Evolutionary conservation across 805 yeast genomes (phyloP), one percentile per base, ranked within the genome.

Genomic region (Myxozyma geophila): DNA sequence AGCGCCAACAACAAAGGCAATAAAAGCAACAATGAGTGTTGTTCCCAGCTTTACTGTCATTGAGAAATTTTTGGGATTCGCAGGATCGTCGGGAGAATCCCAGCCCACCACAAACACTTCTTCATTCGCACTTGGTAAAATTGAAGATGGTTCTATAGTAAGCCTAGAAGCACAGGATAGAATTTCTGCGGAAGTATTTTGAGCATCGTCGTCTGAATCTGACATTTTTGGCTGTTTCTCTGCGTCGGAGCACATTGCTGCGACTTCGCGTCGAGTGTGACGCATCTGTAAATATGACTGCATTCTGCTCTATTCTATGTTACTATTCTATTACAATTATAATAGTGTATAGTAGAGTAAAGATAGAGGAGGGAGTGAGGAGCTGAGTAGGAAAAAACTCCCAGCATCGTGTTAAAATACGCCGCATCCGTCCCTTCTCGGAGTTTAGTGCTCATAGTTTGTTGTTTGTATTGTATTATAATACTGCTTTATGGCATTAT

Each of bases 31-130:
- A 28, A 63, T 56, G 19, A 63, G 55, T 1, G 67, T 63, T 7
- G 67, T 60, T 19, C 33, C 7, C 21, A 63, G 1, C 48, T 55
- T 54, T 8, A 37, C 19, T 6, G 61, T n/a, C 40, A 53, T 7
- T 17, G 59, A 47, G 33, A 59, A 63, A 23, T 66, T 66, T 17
- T 36, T 44, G 6, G 69, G 69, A 21, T 66, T 66, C 15, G 35
- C 17, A 6, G 67, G 63, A 36, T 67, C 70, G 33, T 63, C 56
- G 2, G 67, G 60, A 4, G 66, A 64, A 48, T 61, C 64, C 67
- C 69, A 61, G 10, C 52, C 51, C 15, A 67, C 70, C 7, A 62
- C 36, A 19, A 62, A 56, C 17, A 58, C 58, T 19, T 56, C 63
- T 6, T 58, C 35, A 23, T 17, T 40, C 1, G 15, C 36, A 35